Base-by-base conservation (phyloP, 2,329 filamentous ascomycete genomes). In the Herpotrichia juniperi region DNA sequence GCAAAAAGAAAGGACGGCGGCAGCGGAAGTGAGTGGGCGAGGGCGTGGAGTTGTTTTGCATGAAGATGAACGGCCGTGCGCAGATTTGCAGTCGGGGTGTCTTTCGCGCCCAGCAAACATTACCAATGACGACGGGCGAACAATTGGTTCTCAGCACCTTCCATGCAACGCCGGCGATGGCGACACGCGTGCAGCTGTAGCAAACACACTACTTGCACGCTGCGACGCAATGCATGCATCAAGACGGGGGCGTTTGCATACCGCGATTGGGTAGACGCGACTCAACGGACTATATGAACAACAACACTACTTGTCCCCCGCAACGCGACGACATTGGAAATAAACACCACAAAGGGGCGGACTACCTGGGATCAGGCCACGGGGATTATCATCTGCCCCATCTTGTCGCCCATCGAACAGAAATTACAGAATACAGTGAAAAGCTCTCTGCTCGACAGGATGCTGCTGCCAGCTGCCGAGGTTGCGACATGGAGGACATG, bases 41-140 rank as follows among this genome's bases (percentile, higher is more conserved):
- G 46, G 47, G 50, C n/a, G n/a, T n/a, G 58, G 46, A 22, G 58
- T 61, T 69, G 63, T 66, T 67, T 65, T 67, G 67, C 61, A 64
- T 61, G 48, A 39, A 52, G 59, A 58, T 58, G 54, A 51, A 44
- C 48, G 51, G 40, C 55, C 26, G 42, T 26, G 42, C 42, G 25
- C 32, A n/a, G 37, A 28, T 35, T 24, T 32, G 40, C 48, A 40
- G 21, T 11, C 19, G 26, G 46, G 44, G 24, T 30, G n/a, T n/a
- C n/a, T 30, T 30, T 24, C 30, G 22, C 22, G 30, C 24, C 31
- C 14, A 24, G 30, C 31, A 47, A 46, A 45, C 30, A 22, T 34
- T 35, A 48, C 43, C 46, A 39, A 40, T 45, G 37, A 40, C 42
- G 26, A 17, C 35, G 28, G 31, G 22, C 12, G 24, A 50, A 39